These are phyloP conservation scores for Botryotinia globosa DNA, from an alignment of 2,329 filamentous ascomycete species.

Conservation along the genomic window DNA sequence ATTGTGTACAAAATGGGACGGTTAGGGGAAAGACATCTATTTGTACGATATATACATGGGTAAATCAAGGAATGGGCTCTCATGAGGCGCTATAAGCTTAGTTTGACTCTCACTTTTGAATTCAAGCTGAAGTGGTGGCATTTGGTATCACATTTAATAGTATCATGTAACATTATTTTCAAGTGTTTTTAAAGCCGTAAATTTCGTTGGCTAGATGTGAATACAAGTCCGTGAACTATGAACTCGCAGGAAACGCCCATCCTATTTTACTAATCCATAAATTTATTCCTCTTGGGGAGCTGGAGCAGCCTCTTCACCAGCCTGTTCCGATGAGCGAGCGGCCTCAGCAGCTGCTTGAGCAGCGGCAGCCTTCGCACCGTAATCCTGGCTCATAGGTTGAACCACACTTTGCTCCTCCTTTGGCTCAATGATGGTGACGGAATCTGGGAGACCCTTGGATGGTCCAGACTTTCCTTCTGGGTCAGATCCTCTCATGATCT, in stretches of 20 bases:
- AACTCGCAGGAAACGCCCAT: constrained; percentile 36
- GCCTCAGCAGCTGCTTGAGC: constrained; percentile 67
- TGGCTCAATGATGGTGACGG: constrained; percentile 99
- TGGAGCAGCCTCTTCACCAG: constrained; percentile 41
- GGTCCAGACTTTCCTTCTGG: constrained; percentile 98
- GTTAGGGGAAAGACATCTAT: constrained; percentile 17
- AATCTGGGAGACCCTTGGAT: constrained; percentile 95
- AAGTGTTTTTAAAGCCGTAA: constrained; percentile 30
- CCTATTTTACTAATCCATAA: constrained; percentile 30
- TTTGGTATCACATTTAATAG: constrained; percentile 15
- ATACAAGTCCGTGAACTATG: constrained; percentile 35
- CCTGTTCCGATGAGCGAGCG: constrained; percentile 52
- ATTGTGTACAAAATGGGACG: constrained; percentile 20
- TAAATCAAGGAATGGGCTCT: constrained; percentile 12
- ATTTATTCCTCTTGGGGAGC: constrained; percentile 43
- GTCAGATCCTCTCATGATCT: constrained; percentile 99
- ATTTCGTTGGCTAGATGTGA: constrained; percentile 33
- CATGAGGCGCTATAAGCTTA: constrained; percentile 9
- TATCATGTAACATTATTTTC: constrained; percentile 15
- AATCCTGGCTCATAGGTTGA: constrained; percentile 96
- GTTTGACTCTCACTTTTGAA: constrained; percentile 10
- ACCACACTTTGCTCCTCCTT: constrained; percentile 98
- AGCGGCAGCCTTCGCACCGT: constrained; percentile 84
- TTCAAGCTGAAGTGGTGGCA: constrained; percentile 7
- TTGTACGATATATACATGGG: constrained; percentile 24